These are phyloP conservation scores for Apiospora arundinis DNA, from an alignment of 2,329 filamentous ascomycete species.

Conservation along the genomic window DNA sequence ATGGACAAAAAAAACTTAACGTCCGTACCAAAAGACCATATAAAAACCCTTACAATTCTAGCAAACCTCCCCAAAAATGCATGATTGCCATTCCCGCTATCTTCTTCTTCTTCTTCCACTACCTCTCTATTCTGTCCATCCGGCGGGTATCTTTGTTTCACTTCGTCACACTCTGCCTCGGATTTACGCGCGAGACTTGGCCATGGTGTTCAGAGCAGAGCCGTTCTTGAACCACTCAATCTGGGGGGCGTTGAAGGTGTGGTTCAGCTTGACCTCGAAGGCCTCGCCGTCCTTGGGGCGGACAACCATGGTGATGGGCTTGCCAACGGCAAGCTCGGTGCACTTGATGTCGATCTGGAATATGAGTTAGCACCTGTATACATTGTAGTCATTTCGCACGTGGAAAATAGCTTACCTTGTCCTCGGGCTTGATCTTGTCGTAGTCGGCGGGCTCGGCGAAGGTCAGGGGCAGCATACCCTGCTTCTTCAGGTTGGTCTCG, in stretches of 20 bases:
- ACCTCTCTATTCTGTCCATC: conserved; percentile 28
- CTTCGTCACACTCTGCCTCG: conserved; percentile 18
- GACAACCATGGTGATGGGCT: conserved; percentile 90
- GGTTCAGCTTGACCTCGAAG: conserved; percentile 83
- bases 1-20: conserved; percentile 34
- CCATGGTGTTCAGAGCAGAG: conserved; percentile 97
- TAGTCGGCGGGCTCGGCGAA: conserved; percentile 96
- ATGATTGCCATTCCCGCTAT: conserved; percentile 21
- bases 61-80: conserved; percentile 42
- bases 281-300: conserved; percentile 83
- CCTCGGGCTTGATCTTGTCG: conserved; percentile 92
- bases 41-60: conserved; percentile 39
- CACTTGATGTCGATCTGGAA: conserved; percentile 76
- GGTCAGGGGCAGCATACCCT: conserved; percentile 98
- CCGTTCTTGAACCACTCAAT: conserved; percentile 99
- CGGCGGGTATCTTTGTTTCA: conserved; percentile 22
- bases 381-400: not conserved
- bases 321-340: conserved; percentile 89
- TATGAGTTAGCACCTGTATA: conserved; percentile 33
- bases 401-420: conserved; percentile 62
- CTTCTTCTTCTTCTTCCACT: conserved; percentile 25
- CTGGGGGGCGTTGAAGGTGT: conserved; percentile 98
- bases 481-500: conserved; percentile 99
- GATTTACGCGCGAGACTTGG: conserved; percentile 61
- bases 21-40: conserved; percentile 39